Percentiles rank a stretch among this genome's conserved stretches.
Evolutionary conservation across 495 filamentous ascomycete species (phyloP).

Genomic region (Thermothielavioides terrestris): DNA sequence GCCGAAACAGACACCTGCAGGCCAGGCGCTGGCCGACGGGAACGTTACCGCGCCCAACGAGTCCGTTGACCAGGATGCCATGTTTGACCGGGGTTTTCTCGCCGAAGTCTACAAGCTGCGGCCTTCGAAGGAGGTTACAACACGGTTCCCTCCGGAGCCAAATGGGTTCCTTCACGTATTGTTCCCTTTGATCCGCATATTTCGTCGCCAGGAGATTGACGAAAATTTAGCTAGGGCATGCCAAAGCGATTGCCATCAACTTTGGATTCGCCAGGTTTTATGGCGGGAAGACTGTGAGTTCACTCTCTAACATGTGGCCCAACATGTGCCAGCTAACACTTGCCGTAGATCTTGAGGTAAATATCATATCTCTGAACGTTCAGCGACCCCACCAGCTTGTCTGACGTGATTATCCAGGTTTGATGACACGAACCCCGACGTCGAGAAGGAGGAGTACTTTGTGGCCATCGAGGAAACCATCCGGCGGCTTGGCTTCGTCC

Average conservation of each 20-base stretch:
- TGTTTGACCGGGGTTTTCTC: conserved; percentile 74
- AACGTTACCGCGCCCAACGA: conserved; percentile 15
- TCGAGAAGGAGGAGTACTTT: conserved; percentile 80
- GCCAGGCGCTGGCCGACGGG: not conserved
- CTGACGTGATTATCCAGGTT: not conserved
- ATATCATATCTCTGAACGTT: not conserved
- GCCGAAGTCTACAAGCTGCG: conserved; percentile 64
- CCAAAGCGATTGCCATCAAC: conserved; percentile 79
- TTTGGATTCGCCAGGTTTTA: conserved; percentile 83
- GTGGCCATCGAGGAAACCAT: conserved; percentile 75
- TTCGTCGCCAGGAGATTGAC: not conserved
- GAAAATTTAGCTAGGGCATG: conserved; percentile 55
- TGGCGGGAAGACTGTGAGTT: conserved; percentile 76
- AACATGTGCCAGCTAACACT: conserved; percentile 38
- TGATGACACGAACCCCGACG: conserved; percentile 81
- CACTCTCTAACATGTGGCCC: conserved; percentile 42
- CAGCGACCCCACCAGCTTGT: too few species aligned
- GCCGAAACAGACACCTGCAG: not conserved
- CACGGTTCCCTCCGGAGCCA: conserved; percentile 86
- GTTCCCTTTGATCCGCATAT: not conserved
- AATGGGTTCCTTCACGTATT: conserved; percentile 69
- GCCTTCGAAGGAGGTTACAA: conserved; percentile 68
- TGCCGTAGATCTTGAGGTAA: conserved; percentile 51
- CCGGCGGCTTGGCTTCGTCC: conserved; percentile 68
- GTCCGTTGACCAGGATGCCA: conserved; percentile 49